Percentiles rank a stretch among this genome's conserved stretches.
These are phyloP conservation scores for Apiospora aurea DNA, from an alignment of 2,329 filamentous ascomycete species.

Conservation along the genomic window DNA sequence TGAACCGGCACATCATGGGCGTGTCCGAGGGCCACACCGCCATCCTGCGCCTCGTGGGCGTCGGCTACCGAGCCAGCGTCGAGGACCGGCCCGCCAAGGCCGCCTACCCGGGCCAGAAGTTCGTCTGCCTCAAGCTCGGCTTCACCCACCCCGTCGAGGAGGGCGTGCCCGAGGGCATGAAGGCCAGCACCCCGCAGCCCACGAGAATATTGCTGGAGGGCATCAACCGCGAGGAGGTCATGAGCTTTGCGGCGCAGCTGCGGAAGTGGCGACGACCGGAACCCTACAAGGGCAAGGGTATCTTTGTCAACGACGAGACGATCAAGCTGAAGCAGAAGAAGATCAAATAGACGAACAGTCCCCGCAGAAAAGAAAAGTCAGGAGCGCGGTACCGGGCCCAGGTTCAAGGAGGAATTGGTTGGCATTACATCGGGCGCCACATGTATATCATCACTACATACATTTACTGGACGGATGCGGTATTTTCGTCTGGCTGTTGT, in stretches of 20 bases:
- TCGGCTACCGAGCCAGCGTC: constrained; percentile 91
- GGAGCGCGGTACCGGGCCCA: neutral
- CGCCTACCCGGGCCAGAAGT: constrained; percentile 82
- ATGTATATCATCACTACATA: constrained; percentile 23
- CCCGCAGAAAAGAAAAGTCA: neutral
- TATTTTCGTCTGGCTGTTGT: constrained; percentile 16
- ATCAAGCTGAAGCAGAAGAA: constrained; percentile 99
- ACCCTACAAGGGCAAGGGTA: constrained; percentile 99
- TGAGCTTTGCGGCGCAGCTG: constrained; percentile 90
- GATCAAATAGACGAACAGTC: constrained; percentile 71
- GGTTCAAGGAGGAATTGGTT: constrained; percentile 8
- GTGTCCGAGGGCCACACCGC: constrained; percentile 97
- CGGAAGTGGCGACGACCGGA: constrained; percentile 89
- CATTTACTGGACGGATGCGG: constrained; percentile 12
- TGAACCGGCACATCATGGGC: constrained; percentile 89
- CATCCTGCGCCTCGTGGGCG: constrained; percentile 90
- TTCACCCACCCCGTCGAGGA: constrained; percentile 96
- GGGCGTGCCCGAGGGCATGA: constrained; percentile 81
- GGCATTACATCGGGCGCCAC: constrained; percentile 4
- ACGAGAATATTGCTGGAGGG: constrained; percentile 92
- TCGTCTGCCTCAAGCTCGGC: constrained; percentile 92
- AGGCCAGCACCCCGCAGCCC: constrained; percentile 86
- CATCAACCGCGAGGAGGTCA: constrained; percentile 83
- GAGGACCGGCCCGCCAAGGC: constrained; percentile 77
- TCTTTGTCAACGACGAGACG: constrained; percentile 97